Conservation (phyloP, 257 asterid species). For the Catharanthus roseus region DNA sequence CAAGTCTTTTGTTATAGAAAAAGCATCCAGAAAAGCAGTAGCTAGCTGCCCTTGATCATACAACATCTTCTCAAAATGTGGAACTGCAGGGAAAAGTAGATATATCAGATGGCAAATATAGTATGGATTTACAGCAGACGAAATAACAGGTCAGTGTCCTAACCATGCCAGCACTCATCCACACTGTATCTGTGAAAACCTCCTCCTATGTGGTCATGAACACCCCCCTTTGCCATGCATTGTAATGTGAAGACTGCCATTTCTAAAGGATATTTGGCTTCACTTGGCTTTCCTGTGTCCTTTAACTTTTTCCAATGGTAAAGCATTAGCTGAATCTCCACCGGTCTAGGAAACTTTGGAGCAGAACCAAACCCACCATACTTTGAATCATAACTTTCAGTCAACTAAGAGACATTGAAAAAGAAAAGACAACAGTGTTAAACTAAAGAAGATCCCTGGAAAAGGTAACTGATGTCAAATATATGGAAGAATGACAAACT, state of each 20-base stretch:
- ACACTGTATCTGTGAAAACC: conserved; percentile 99
- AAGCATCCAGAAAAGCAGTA: conserved; percentile 66
- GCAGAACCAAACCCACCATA: conserved; percentile 95
- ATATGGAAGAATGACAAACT: neutral
- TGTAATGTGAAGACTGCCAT: conserved; percentile 65
- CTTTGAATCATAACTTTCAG: conserved; percentile 64
- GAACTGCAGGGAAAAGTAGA: conserved; percentile 51
- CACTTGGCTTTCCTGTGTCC: conserved; percentile 48
- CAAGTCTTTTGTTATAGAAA: conserved; percentile 61
- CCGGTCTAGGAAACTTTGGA: conserved; percentile 97
- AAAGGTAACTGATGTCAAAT: neutral
- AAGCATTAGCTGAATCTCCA: conserved; percentile 86
- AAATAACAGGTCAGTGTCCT: conserved; percentile 9
- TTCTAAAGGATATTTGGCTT: conserved; percentile 54
- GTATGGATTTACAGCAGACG: neutral
- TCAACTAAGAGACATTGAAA: conserved; percentile 35
- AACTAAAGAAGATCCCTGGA: neutral
- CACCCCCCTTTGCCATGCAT: conserved; percentile 89
- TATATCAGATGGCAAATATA: neutral
- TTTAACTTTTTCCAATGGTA: conserved; percentile 63
- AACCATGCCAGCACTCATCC: conserved; percentile 98
- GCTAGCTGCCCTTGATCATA: conserved; percentile 96
- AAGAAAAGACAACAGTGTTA: neutral
- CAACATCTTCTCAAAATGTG: conserved; percentile 97
- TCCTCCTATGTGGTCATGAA: conserved; percentile 93